These are phyloP conservation scores for Metarhizium sp. DNA, from an alignment of 2,329 filamentous ascomycete genomes.

Conservation along the genomic window DNA sequence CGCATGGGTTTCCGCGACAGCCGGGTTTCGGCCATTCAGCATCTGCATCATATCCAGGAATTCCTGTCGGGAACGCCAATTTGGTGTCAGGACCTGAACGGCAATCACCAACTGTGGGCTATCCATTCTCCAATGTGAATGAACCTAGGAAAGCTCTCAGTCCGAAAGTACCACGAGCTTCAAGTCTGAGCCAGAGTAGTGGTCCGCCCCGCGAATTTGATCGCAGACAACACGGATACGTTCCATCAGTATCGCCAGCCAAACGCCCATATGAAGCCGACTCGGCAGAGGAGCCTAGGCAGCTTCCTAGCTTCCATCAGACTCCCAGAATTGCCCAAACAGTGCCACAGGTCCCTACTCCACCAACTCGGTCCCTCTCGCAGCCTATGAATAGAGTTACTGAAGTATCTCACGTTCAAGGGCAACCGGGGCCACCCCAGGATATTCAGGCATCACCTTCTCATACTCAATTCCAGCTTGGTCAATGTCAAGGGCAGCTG, in stretches of 20 bases:
- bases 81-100: slow-evolving; percentile 21
- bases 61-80: slow-evolving; percentile 16
- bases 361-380: slow-evolving; percentile 24
- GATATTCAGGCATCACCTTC: slow-evolving; percentile 11
- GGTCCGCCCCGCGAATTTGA: slow-evolving; percentile 15
- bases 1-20: slow-evolving; percentile 14
- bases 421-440: slow-evolving; percentile 12
- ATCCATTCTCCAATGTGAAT: slow-evolving; percentile 20
- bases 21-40: slow-evolving; percentile 18
- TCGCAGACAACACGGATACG: slow-evolving; percentile 10
- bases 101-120: slow-evolving; percentile 20
- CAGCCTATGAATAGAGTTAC: slow-evolving; percentile 21
- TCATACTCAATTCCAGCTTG: slow-evolving; percentile 14
- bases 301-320: slow-evolving; percentile 16
- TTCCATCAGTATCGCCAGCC: slow-evolving; percentile 15
- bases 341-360: slow-evolving; percentile 12
- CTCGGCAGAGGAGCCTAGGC: slow-evolving; percentile 16
- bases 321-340: slow-evolving; percentile 14
- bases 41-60: slow-evolving; percentile 24
- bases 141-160: slow-evolving; percentile 21
- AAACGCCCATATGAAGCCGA: slow-evolving; percentile 24
- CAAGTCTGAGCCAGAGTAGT: slow-evolving; percentile 17
- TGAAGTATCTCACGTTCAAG: slow-evolving; percentile 15
- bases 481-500: slow-evolving; percentile 12
- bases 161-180: slow-evolving; percentile 19